Base-by-base conservation (phyloP, 177 flowering plant species). In the Vitis hybrid region DNA sequence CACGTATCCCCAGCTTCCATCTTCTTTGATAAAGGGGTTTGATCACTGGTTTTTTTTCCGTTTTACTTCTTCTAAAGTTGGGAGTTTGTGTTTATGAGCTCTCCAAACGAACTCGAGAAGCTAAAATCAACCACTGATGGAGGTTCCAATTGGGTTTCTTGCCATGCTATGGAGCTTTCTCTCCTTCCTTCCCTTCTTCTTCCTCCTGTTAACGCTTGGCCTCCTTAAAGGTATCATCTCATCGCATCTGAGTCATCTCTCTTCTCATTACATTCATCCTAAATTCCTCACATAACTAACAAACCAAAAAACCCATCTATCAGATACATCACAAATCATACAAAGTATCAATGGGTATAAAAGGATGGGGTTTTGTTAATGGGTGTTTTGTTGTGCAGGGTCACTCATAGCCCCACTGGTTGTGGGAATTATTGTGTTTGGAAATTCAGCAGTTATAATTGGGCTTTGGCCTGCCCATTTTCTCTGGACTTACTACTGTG, bases 391-490 rank as follows among this genome's bases (percentile, higher is more conserved):
- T 73, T 56, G 62, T 21, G 26, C 88, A 92, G 97, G 87, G 39
- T 77, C 77, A 18, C 51, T 90, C 8, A 68, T 90, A 33, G 77
- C 83, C 18, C 91, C 94, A 3, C 7, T 86, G 50, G 89, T 67
- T 3, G 73, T 67, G 21, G 70, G 69, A 68, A 84, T 90, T 56
- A 80, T 90, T 60, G 65, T 75, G 53, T 33, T 83, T 59, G 94
- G 90, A 31, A 91, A 90, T 58, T 85, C 94, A 7, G 78, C 85
- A 14, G 94, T 94, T 6, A 81, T 90, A 1, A 60, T 90, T 53
- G 93, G 97, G 0, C 84, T 94, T 18, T 94, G 94, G 94, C 85
- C 82, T 65, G 96, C 94, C 53, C 97, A 94, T 82, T 75, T 80
- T 65, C 1, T 87, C 31, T 94, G 98, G 94, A 90, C 90, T 68